Evolutionary conservation across 2,329 filamentous ascomycete genomes (phyloP), one percentile per base, ranked within the genome.

Genomic region (Verticillium klebahnii): DNA sequence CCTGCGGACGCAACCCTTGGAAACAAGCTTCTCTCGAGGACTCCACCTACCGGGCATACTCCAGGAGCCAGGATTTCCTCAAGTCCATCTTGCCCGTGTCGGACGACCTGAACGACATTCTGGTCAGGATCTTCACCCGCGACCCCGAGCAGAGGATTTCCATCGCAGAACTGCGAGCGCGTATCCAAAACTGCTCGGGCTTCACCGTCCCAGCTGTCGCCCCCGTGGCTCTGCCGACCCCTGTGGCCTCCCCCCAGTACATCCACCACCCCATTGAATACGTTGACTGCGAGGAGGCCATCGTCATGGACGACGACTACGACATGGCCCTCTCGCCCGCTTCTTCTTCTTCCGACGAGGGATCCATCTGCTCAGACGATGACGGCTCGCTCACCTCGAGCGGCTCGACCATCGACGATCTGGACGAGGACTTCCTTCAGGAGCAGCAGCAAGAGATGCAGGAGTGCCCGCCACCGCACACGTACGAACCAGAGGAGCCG

Each of bases 1-100:
- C 93, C 59, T 99, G 95, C 79, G 95, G 95, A 73, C 92, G 95
- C 75, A 99, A 99, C 78, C 95, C 95, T 63, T 99, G 95, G 95
- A 98, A 98, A 80, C 90, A 95, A 74, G 95, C 95, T 65, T 97
- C 93, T 14, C 82, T 87, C 69, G 92, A 97, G 75, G 95, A 99
- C 77, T 92, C 92, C 66, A 98, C 95, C 56, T 99, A 98, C 84
- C 87, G 90, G 71, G 93, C 93, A 60, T 98, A 91, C 78, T 85
- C 91, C 69, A 89, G 89, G 80, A 92, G 93, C 72, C 87, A 87
- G 64, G 89, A 90, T 72, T 99, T 98, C 75, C 81, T 99, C 67
- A 90, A 93, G 81, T 91, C 92, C 65, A 99, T 99, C 70, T 84
- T 99, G 62, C 94, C 95, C 25, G 79, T 99, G 71, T 93, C 95